Base-by-base conservation (phyloP, 495 filamentous ascomycete species). In the Neurospora discreta region DNA sequence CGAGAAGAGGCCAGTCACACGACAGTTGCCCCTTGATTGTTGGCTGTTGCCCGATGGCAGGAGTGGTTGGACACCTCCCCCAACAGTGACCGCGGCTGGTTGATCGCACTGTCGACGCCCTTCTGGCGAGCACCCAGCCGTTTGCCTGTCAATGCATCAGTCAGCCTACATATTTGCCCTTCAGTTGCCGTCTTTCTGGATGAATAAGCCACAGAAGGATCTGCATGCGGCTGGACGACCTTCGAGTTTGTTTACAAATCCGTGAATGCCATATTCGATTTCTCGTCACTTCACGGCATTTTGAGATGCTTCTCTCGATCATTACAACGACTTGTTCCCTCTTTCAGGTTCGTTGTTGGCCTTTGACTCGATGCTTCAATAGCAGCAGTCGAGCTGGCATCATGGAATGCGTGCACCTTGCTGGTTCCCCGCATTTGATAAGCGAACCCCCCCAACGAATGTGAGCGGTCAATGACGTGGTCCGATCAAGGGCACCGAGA, bases 1-100 rank as follows among this genome's bases (percentile, higher is more conserved):
- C 77, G 70, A 77, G 79, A 81, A 79, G 46, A 11, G 74, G 38
- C 77, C 74, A 75, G 74, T 74, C 71, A 77, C 71, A 67, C 70
- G 73, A 46, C 52, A 33, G 26, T 5, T 0, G 13, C 52, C 13
- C 52, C 26, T 65, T 65, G 52, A 65, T 16, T 30, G 52, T 65
- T 65, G 52, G 26, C 52, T 65, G 15, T 65, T 65, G 23, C 52
- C 52, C 52, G 52, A 30, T 65, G 52, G 52, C 52, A 36, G 30
- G 26, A 65, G 52, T 65, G 52, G 52, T 33, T 65, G 52, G 52
- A 58, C 52, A 33, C 26, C 26, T 20, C 52, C 52, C 52, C 26
- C 33, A 6, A 65, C 52, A 65, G 52, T 65, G 52, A 65, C 52
- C 52, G 52, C 26, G 52, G 52, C 52, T 65, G 52, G 23, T 60